Evolutionary conservation across 1,284 basidiomycete species (phyloP), one percentile per base, ranked within the genome.

Genomic region (Tremellales sp.): DNA sequence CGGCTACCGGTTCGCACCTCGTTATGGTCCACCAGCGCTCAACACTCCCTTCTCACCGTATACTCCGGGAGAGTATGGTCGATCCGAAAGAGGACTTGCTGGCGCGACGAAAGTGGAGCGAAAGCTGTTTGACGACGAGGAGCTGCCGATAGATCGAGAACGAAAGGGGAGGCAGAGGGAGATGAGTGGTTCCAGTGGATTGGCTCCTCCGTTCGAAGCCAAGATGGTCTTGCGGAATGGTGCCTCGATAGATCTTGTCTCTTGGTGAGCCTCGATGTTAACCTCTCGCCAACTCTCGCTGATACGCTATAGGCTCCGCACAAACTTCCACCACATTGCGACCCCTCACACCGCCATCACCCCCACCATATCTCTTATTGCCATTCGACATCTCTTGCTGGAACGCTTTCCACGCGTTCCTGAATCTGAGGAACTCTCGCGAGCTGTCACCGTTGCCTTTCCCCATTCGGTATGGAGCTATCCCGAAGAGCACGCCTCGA

Each of bases 201-300:
- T 70, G 4, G 60, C 56, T 13, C 62, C 66, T 13, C 61, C 68
- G 1, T 70, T 70, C 37, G 60, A 68, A 43, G 63, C 66, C 19
- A 67, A 67, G 48, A 66, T 68, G 68, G 62, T 68, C 3, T 47
- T 68, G 31, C 51, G 65, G 27, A 70, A 66, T 33, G 68, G 68
- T 5, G 65, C 66, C 6, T 58, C 58, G 9, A 58, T 70, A 13
- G 67, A 70, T 53, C 52, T 70, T 5, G 65, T 70, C 38, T 70
- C 67, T 26, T 70, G 67, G 67, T 68, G 48, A 51, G 60, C 62
- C 10, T 12, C 12, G 40, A 24, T 37, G 34, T 9, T 14, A 21
- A 14, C 12, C n/a, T 39, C 9, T 31, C 37, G 24, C 40, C 36
- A 14, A 25, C 10, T 51, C 12, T 38, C n/a, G 39, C 48, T 57